Evolutionary conservation across 148 eudicot species (phyloP).

Genomic region (Suaeda aralocaspica): DNA sequence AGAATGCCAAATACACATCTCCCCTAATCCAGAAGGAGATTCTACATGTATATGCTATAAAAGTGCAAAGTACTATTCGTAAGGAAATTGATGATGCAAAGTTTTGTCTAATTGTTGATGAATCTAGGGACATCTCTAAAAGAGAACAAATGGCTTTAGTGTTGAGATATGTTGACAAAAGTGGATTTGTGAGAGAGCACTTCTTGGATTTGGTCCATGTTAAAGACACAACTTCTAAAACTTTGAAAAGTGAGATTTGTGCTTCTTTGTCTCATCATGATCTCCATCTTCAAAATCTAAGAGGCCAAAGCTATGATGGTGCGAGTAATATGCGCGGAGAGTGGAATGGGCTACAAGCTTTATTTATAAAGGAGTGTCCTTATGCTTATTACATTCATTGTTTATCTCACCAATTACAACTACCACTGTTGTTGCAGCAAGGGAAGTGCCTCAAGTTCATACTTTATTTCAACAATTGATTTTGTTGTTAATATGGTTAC

Average conservation of each 20-base stretch:
- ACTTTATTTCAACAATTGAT: slow-evolving; percentile 2
- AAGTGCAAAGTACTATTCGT: slow-evolving; percentile 2
- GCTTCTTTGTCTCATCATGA: too few relatives aligned
- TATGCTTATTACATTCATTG: too few relatives aligned
- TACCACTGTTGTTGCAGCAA: neutral
- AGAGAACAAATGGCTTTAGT: slow-evolving; percentile 30
- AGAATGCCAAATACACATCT: too few relatives aligned
- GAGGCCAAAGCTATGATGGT: too few relatives aligned
- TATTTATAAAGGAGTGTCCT: too few relatives aligned
- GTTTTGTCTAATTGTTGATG: slow-evolving; percentile 5
- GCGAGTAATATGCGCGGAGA: too few relatives aligned
- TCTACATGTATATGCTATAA: too few relatives aligned
- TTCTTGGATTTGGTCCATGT: slow-evolving; percentile 25
- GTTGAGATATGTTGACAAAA: slow-evolving; percentile 23
- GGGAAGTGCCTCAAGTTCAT: neutral
- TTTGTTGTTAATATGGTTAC: too few relatives aligned
- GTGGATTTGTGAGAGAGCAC: slow-evolving; percentile 15
- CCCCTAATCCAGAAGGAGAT: too few relatives aligned
- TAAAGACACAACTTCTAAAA: slow-evolving; percentile 3
- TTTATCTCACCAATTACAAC: neutral
- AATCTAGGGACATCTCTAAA: slow-evolving; percentile 26
- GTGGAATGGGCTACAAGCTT: too few relatives aligned
- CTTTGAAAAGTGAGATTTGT: too few relatives aligned
- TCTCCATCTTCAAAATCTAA: too few relatives aligned
- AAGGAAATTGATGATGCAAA: slow-evolving; percentile 28